Conservation (phyloP, 164 flowering plant genomes). For the Nymphaea colorata region DNA sequence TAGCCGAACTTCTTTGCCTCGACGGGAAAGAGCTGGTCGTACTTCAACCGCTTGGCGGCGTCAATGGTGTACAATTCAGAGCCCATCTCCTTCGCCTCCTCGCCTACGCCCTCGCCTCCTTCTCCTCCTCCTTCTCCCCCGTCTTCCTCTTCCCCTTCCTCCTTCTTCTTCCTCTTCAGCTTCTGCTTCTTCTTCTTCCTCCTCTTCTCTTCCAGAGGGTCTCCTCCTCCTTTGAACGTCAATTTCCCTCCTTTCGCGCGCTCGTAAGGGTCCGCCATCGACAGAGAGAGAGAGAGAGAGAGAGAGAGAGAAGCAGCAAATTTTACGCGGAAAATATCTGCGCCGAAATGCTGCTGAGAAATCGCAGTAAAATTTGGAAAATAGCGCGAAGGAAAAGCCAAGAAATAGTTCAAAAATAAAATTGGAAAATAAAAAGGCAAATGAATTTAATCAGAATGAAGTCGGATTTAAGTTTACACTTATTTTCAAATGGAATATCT, state of each 20-base stretch:
- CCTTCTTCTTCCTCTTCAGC: slow-evolving; percentile 10
- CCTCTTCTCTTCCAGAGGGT: slow-evolving; percentile 38
- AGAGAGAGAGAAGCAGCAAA: not conserved
- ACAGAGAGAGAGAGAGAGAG: not conserved
- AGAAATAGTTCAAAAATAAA: no score
- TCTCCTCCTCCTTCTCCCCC: slow-evolving; percentile 3
- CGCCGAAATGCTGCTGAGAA: no score
- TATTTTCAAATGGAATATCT: no score
- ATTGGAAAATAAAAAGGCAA: no score
- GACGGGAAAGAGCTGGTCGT: slow-evolving; percentile 74
- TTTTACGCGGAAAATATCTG: no score
- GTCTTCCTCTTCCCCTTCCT: not conserved
- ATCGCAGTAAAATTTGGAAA: no score
- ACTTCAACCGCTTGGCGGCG: slow-evolving; percentile 78
- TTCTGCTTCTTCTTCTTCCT: slow-evolving; percentile 54
- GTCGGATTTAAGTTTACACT: no score
- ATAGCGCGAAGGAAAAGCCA: no score
- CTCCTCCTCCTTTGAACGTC: slow-evolving; percentile 61
- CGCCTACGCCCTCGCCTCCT: slow-evolving; percentile 9
- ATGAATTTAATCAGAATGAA: no score
- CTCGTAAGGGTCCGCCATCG: slow-evolving; percentile 68
- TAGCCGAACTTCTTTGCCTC: slow-evolving; percentile 76
- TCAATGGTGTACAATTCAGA: slow-evolving; percentile 56
- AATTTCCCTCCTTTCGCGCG: slow-evolving; percentile 60
- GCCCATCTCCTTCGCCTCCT: not conserved